Evolutionary conservation across 306 rosid species (phyloP).

Genomic region (Ochetophila trinervis): DNA sequence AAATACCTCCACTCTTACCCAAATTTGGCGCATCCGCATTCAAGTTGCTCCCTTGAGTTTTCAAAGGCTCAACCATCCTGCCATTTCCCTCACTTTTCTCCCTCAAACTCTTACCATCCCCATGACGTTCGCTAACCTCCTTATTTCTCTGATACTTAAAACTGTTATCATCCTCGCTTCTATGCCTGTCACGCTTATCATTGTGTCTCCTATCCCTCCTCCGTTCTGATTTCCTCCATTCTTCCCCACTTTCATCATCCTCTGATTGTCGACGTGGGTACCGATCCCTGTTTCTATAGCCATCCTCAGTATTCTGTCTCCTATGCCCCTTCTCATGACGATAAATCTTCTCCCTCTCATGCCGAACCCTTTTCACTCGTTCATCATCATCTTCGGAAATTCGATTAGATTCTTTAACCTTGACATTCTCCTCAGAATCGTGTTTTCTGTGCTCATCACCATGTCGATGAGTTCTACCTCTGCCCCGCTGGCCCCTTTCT

Average conservation of each 20-base stretch:
- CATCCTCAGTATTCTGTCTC: constrained; percentile 27
- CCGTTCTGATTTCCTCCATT: constrained; percentile 19
- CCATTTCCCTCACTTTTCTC: constrained; percentile 41
- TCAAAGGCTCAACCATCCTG: constrained; percentile 28
- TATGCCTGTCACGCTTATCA: constrained; percentile 20
- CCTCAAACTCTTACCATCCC: constrained; percentile 22
- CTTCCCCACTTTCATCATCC: constrained; percentile 36
- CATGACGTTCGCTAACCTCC: constrained; percentile 30
- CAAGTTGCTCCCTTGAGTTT: constrained; percentile 32
- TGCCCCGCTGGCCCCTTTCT: constrained; percentile 24
- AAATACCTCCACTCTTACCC: constrained; percentile 93
- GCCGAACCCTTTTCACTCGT: constrained; percentile 21
- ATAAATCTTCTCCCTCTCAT: constrained; percentile 21
- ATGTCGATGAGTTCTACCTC: constrained; percentile 17
- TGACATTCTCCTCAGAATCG: constrained; percentile 23
- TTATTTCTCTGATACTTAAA: constrained; percentile 27
- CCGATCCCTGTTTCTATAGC: constrained; percentile 25
- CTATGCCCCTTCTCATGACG: constrained; percentile 27
- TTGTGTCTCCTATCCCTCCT: constrained; percentile 24
- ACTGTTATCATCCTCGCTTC: constrained; percentile 27
- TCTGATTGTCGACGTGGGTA: constrained; percentile 28
- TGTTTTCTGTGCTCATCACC: constrained; percentile 18
- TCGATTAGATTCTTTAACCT: constrained; percentile 20
- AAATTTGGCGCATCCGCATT: constrained; percentile 45
- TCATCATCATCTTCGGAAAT: constrained; percentile 35